These are phyloP conservation scores for Mrakia blollopis DNA, from an alignment of 768 basidiomycete species.

Conservation along the genomic window DNA sequence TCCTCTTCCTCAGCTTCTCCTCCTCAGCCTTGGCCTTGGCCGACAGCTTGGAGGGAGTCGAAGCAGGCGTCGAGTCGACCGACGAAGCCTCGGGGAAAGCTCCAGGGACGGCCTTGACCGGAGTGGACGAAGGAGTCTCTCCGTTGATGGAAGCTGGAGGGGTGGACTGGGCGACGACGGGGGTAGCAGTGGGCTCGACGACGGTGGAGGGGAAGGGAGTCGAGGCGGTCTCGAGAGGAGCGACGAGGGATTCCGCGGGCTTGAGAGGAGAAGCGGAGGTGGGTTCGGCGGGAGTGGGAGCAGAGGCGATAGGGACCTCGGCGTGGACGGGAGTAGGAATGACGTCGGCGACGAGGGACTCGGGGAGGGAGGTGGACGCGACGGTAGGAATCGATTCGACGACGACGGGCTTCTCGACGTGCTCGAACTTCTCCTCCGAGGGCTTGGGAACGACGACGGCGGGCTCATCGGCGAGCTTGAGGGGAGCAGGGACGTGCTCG, in stretches of 20 bases:
- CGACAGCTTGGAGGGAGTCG: not conserved
- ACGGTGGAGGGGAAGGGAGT: not conserved
- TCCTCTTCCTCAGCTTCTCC: slow-evolving; percentile 26
- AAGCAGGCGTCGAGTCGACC: slow-evolving; percentile 2
- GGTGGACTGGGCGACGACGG: not conserved
- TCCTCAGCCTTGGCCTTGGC: slow-evolving; percentile 9
- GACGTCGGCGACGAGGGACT: not conserved
- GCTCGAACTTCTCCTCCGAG: not conserved
- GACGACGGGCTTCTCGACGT: not conserved
- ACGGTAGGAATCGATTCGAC: not conserved
- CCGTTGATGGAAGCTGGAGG: not conserved
- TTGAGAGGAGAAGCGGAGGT: not conserved
- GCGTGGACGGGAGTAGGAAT: not conserved
- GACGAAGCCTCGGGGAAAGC: not conserved
- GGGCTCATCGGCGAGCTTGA: slow-evolving; percentile 11
- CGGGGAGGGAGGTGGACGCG: not conserved
- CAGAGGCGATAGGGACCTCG: not conserved
- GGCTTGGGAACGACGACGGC: slow-evolving; percentile 13
- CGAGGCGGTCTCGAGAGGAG: not conserved
- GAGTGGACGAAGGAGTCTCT: not conserved
- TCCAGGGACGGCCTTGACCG: not conserved
- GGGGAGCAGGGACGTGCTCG: slow-evolving; percentile 13
- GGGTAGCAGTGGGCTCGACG: not conserved
- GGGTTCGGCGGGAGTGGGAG: not conserved
- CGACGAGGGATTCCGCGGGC: not conserved